Percentiles rank a stretch among this genome's conserved stretches.
Evolutionary conservation across 1,284 basidiomycete species (phyloP).

Genomic region (Stygiomarasmius scandens): DNA sequence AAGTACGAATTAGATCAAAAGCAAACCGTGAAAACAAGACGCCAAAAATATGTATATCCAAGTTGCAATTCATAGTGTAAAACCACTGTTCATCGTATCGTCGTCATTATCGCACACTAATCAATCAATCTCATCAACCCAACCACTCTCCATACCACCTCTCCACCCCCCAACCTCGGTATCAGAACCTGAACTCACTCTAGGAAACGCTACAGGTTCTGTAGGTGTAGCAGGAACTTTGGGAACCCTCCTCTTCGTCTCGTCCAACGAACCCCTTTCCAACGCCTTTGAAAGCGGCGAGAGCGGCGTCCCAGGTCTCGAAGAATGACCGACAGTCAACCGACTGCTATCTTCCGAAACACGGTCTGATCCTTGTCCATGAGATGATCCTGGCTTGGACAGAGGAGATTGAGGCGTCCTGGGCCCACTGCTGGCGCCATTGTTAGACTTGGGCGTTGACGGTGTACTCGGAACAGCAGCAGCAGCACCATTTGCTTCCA

Average conservation of each 20-base stretch:
- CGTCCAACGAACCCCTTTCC: background rate
- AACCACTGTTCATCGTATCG: too few species aligned
- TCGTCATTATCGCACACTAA: too few species aligned
- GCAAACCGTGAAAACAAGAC: too few species aligned
- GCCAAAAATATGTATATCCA: too few species aligned
- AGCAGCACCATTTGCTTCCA: background rate
- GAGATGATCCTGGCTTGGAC: background rate
- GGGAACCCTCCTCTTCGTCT: background rate
- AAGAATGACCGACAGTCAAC: too few species aligned
- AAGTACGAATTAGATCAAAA: too few species aligned
- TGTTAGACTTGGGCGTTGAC: background rate
- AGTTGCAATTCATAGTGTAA: too few species aligned
- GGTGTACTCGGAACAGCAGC: background rate
- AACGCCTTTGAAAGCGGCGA: background rate
- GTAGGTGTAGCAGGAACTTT: background rate
- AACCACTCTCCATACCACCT: too few species aligned
- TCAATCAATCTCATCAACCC: too few species aligned
- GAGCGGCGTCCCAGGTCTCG: background rate
- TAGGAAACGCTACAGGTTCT: background rate
- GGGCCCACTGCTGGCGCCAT: background rate
- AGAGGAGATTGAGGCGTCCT: background rate
- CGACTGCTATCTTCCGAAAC: background rate
- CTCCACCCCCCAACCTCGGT: too few species aligned
- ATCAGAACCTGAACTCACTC: background rate
- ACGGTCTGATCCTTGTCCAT: background rate